A percentile compares a stretch with the other conserved stretches of the same genome.
phyloP scores from a whole-genome alignment of 306 rosid species.

The Vicia sativa region DNA sequence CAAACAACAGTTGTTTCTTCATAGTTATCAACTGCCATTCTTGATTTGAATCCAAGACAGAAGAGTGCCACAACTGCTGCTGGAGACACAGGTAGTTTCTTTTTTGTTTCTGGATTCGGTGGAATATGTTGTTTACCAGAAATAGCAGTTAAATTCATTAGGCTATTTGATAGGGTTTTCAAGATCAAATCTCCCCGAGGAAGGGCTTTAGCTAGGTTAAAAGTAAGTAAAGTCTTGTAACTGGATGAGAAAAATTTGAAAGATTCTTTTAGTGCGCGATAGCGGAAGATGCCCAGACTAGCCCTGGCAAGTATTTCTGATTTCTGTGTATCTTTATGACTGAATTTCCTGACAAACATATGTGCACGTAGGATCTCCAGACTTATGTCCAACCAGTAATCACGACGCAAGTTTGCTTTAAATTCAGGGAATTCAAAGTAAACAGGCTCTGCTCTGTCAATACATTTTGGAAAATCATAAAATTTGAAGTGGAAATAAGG shows the following conservation, averaged over 20 bases:
- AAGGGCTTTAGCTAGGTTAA: conserved; percentile 89
- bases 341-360: conserved; percentile 66
- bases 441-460: conserved; percentile 86
- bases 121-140: conserved; percentile 52
- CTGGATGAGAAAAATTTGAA: conserved; percentile 60
- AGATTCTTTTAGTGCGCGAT: conserved; percentile 82
- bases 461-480: conserved; percentile 40
- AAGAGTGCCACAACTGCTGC: conserved; percentile 63
- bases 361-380: conserved; percentile 77
- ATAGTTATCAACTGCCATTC: conserved; percentile 43
- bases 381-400: conserved; percentile 89
- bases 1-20: conserved; percentile 49
- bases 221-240: conserved; percentile 76
- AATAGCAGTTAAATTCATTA: conserved; percentile 51
- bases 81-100: conserved; percentile 51
- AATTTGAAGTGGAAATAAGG: conserved; percentile 35
- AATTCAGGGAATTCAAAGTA: conserved; percentile 94
- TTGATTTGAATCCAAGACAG: conserved; percentile 63
- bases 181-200: conserved; percentile 86
- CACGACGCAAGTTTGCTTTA: conserved; percentile 83
- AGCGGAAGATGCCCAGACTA: conserved; percentile 68
- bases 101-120: conserved; percentile 53
- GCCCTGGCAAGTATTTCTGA: conserved; percentile 80
- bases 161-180: conserved; percentile 66
- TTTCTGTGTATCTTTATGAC: conserved; percentile 63